phyloP scores from a whole-genome alignment of 495 filamentous ascomycete species.

The Xylaria telfairii region DNA sequence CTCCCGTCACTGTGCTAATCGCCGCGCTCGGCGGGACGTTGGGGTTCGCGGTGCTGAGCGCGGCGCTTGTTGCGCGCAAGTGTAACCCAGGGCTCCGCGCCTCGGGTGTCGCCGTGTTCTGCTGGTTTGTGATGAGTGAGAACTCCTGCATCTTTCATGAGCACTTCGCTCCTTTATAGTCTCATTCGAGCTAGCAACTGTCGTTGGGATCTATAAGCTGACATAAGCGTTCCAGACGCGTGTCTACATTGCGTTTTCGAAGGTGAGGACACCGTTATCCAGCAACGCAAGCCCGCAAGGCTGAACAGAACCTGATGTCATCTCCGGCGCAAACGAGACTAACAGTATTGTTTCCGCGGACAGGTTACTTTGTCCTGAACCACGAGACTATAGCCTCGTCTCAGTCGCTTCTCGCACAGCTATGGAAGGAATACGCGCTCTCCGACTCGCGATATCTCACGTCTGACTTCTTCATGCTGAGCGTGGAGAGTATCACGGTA shows the following conservation, averaged over 20 bases:
- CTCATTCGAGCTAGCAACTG: neutral
- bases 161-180: slow-evolving; percentile 25
- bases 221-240: slow-evolving; percentile 34
- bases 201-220: slow-evolving; percentile 17
- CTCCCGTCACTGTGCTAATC: slow-evolving; percentile 55
- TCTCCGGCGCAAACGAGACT: neutral
- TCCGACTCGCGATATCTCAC: slow-evolving; percentile 86
- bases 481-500: slow-evolving; percentile 82
- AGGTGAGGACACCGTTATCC: slow-evolving; percentile 45
- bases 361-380: slow-evolving; percentile 78
- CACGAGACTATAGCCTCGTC: slow-evolving; percentile 53
- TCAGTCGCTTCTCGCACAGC: slow-evolving; percentile 68
- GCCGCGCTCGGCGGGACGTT: slow-evolving; percentile 53
- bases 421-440: slow-evolving; percentile 89
- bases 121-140: slow-evolving; percentile 67
- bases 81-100: slow-evolving; percentile 46
- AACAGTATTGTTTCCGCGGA: neutral
- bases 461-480: slow-evolving; percentile 78
- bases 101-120: slow-evolving; percentile 53
- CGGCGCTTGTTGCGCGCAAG: slow-evolving; percentile 48
- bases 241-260: slow-evolving; percentile 85
- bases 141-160: slow-evolving; percentile 44
- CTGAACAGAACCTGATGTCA: neutral
- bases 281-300: neutral
- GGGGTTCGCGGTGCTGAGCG: slow-evolving; percentile 49